Percentiles rank a stretch among this genome's conserved stretches.
Evolutionary conservation across 768 basidiomycete species (phyloP).

Genomic region (Lentinula edodes): DNA sequence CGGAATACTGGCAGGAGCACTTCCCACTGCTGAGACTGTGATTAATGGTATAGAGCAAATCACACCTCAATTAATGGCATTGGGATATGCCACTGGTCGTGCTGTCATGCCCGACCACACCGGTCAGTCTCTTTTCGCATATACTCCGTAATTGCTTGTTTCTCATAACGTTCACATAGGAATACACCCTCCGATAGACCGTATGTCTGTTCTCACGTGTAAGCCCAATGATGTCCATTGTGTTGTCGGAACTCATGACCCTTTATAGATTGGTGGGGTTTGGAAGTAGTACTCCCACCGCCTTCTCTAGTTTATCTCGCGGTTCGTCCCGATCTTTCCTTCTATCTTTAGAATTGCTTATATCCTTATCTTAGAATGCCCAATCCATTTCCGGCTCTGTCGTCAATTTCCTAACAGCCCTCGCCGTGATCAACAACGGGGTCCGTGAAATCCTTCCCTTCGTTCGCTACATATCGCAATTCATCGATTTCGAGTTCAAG

Average conservation of each 20-base stretch:
- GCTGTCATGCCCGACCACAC: constrained; percentile 62
- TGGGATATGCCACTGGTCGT: constrained; percentile 72
- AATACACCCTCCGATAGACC: constrained; percentile 67
- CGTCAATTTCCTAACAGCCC: constrained; percentile 70
- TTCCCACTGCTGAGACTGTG: constrained; percentile 72
- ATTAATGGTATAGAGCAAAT: constrained; percentile 63
- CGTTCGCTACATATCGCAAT: constrained; percentile 77
- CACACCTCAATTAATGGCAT: constrained; percentile 71
- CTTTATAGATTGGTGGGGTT: constrained; percentile 81
- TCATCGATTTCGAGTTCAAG: constrained; percentile 70
- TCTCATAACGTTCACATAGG: constrained; percentile 25
- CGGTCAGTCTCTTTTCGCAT: constrained; percentile 26
- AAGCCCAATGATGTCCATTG: constrained; percentile 19
- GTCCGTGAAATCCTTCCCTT: constrained; percentile 82
- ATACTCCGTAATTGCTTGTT: neutral
- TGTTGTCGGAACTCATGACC: neutral
- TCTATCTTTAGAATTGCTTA: neutral
- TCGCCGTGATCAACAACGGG: constrained; percentile 65
- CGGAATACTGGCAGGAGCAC: constrained; percentile 66
- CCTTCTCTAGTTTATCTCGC: constrained; percentile 58
- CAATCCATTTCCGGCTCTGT: constrained; percentile 57
- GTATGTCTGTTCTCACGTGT: constrained; percentile 80
- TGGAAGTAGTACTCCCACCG: constrained; percentile 72
- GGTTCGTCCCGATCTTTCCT: constrained; percentile 27
- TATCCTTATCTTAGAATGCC: constrained; percentile 33